phyloP scores from a whole-genome alignment of 2,329 filamentous ascomycete genomes.

The Cytospora piceicola region DNA sequence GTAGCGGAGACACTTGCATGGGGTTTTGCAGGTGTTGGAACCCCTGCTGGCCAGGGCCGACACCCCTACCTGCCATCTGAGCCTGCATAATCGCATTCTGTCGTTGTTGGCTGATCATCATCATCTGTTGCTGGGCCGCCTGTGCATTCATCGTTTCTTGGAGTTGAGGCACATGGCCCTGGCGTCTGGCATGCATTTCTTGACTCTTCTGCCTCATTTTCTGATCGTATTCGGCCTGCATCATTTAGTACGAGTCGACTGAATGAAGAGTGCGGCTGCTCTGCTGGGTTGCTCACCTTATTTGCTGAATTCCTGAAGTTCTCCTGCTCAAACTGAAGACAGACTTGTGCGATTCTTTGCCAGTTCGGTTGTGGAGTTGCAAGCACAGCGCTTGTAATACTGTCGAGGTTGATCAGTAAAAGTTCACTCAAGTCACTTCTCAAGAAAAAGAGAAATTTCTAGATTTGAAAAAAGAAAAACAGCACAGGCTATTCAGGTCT shows the following conservation, averaged over 20 bases:
- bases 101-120: conserved; percentile 34
- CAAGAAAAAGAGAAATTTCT: conserved; percentile 2
- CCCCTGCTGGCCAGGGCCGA: conserved; percentile 54
- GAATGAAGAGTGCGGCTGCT: not conserved
- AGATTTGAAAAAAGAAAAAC: not conserved
- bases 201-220: conserved; percentile 50
- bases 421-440: not conserved
- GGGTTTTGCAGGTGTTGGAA: conserved; percentile 63
- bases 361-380: conserved; percentile 48
- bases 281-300: conserved; percentile 46
- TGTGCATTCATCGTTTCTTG: conserved; percentile 52
- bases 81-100: conserved; percentile 51
- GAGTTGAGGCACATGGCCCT: conserved; percentile 53
- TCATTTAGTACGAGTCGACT: conserved; percentile 32
- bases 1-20: conserved; percentile 59
- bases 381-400: conserved; percentile 56
- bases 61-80: conserved; percentile 53
- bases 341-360: conserved; percentile 47
- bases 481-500: not conserved
- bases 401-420: conserved; percentile 36
- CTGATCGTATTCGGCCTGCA: conserved; percentile 55
- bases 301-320: conserved; percentile 50
- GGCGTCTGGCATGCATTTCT: conserved; percentile 56
- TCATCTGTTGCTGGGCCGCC: conserved; percentile 30
- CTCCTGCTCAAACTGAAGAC: conserved; percentile 53